These are phyloP conservation scores for Schoenoplectus triqueter DNA, from an alignment of 202 grass and related monocot genomes.

Conservation along the genomic window DNA sequence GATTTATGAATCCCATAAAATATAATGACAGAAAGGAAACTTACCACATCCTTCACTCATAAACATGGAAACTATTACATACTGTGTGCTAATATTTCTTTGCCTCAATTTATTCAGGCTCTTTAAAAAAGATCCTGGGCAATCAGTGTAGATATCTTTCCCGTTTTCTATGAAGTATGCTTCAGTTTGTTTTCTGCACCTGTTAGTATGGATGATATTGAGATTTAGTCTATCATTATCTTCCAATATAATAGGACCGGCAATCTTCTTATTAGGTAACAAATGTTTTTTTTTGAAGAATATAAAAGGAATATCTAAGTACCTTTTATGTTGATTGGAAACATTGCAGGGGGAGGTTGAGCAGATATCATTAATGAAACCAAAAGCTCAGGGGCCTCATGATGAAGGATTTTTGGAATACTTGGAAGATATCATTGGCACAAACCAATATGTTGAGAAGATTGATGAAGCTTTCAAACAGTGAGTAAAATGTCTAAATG, in stretches of 20 bases:
- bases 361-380: conserved; percentile 99
- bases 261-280: background rate
- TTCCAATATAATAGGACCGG: conserved; percentile 28
- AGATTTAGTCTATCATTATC: conserved; percentile 24
- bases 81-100: background rate
- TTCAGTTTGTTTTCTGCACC: conserved; percentile 20
- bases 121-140: background rate
- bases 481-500: conserved; percentile 55
- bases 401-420: conserved; percentile 98
- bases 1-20: background rate
- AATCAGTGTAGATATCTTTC: conserved; percentile 26
- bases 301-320: conserved; percentile 1
- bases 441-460: conserved; percentile 91
- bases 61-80: conserved; percentile 30
- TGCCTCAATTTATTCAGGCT: background rate
- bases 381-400: conserved; percentile 84
- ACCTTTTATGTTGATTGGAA: conserved; percentile 13
- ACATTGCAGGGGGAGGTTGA: conserved; percentile 83
- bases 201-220: conserved; percentile 3
- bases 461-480: conserved; percentile 89
- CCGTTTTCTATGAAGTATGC: conserved; percentile 28
- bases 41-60: conserved; percentile 22
- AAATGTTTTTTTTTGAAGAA: background rate
- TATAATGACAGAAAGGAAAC: background rate
- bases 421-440: conserved; percentile 98